Base-by-base conservation (phyloP, 208 protist species). In the Naegleria fowleri region DNA sequence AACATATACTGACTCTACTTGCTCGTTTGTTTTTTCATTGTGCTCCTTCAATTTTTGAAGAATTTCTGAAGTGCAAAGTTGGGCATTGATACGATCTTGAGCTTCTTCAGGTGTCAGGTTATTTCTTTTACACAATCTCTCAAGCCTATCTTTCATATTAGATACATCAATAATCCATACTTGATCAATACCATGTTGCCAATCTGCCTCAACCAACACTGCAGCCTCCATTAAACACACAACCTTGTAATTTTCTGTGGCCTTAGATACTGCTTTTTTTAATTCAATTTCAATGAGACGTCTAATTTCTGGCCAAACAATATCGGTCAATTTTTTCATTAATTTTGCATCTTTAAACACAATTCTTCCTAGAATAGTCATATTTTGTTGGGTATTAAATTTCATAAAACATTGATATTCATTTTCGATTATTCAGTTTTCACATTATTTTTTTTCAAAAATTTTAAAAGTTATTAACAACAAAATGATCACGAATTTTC, bases 291-390 rank as follows among this genome's bases (percentile, higher is more conserved):
- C n/a, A 13, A 79, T 79, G 19, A 79, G n/a, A 36, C 67, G 16
- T 79, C n/a, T 36, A 79, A 79, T 33, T 79, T 79, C 67, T 79
- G 67, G 67, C 67, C 67, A 79, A 36, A 79, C 67, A 79, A 79
- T 79, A 79, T 79, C 67, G 29, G 67, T 79, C 25, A 79, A 33
- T 79, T 36, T 36, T 33, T 79, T 79, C 67, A 79, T 79, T 33
- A 36, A 36, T 36, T 36, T 0, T 13, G 7, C 1, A 79, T 79
- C 25, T 79, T 9, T n/a, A 79, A 79, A 79, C 6, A 79, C 67
- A 36, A 79, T 33, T n/a, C 29, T 79, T 33, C 67, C 67, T 67
- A 19, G 4, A n/a, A n/a, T n/a, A n/a, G n/a, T n/a, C n/a, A n/a
- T n/a, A n/a, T n/a, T n/a, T n/a, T n/a, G n/a, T n/a, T n/a, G n/a